A percentile compares a stretch with the other conserved stretches of the same genome.
phyloP scores from a whole-genome alignment of 805 yeast species.

The Lipomyces chichibuensis region DNA sequence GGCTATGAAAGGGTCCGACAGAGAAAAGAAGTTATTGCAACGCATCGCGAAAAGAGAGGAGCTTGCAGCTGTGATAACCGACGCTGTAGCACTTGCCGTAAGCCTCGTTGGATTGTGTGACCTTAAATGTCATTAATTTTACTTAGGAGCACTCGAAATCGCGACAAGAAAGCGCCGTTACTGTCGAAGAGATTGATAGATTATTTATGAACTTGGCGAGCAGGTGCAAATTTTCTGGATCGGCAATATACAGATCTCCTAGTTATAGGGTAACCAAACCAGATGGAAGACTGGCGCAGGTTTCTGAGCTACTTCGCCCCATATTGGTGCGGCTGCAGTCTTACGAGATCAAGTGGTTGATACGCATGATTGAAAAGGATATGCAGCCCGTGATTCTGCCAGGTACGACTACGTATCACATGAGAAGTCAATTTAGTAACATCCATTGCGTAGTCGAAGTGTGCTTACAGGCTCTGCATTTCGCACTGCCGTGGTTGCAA shows the following conservation, averaged over 20 bases:
- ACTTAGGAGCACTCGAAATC: conserved; percentile 1
- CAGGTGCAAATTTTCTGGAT: conserved; percentile 13
- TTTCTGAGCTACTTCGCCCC: conserved; percentile 9
- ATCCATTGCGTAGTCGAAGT: conserved; percentile 1
- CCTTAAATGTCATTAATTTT: too few relatives aligned
- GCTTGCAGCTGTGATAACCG: conserved; percentile 12
- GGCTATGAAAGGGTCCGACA: conserved; percentile 9
- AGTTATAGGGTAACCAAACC: neutral
- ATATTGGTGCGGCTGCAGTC: conserved; percentile 12
- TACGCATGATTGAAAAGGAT: conserved; percentile 19
- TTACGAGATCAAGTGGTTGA: conserved; percentile 26
- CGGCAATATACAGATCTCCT: neutral
- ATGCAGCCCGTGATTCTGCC: conserved; percentile 21
- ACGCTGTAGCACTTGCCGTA: conserved; percentile 2
- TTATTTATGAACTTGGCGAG: conserved; percentile 10
- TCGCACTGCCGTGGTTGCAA: conserved; percentile 18
- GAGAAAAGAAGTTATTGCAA: neutral
- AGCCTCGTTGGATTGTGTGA: neutral
- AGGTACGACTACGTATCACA: neutral
- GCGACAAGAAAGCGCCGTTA: neutral
- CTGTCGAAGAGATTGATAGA: conserved; percentile 16
- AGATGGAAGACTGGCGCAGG: neutral
- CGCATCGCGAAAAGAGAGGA: conserved; percentile 13
- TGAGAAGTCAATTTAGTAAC: neutral
- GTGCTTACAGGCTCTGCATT: conserved; percentile 15